Evolutionary conservation across 495 filamentous ascomycete species (phyloP).

Genomic region (Penicillium macrosclerotiorum): DNA sequence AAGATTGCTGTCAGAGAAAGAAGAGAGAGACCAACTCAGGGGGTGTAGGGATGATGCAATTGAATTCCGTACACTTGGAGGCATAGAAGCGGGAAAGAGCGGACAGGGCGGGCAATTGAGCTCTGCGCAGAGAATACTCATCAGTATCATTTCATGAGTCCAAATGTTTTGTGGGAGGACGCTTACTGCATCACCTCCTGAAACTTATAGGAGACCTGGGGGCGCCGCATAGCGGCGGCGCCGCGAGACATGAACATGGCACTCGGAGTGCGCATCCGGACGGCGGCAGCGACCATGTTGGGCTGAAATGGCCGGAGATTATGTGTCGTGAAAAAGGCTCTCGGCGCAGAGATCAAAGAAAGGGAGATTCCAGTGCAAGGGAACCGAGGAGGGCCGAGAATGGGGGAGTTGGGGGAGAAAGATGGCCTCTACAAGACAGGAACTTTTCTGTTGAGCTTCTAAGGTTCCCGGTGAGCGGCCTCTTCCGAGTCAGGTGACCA

Average conservation of each 20-base stretch:
- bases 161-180: not conserved
- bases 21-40: conserved; percentile 3
- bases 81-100: conserved; percentile 72
- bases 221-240: conserved; percentile 41
- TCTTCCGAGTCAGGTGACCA: conserved; percentile 25
- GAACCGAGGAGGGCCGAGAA: conserved; percentile 29
- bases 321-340: conserved; percentile 26
- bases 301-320: conserved; percentile 28
- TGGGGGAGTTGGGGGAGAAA: conserved; percentile 32
- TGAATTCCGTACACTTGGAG: conserved; percentile 63
- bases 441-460: conserved; percentile 50
- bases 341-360: conserved; percentile 24
- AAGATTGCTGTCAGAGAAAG: conserved; percentile 17
- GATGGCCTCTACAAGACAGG: conserved; percentile 23
- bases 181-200: conserved; percentile 45
- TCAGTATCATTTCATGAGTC: conserved; percentile 18
- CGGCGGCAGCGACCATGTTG: conserved; percentile 47
- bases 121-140: conserved; percentile 24
- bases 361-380: conserved; percentile 10
- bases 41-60: conserved; percentile 7
- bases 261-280: conserved; percentile 48
- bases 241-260: conserved; percentile 46
- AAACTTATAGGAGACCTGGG: conserved; percentile 44
- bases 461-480: conserved; percentile 25
- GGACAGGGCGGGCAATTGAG: conserved; percentile 53